A percentile compares a stretch with the other conserved stretches of the same genome.
phyloP scores from a whole-genome alignment of 2,329 filamentous ascomycete genomes.

The Huntiella moniliformis region DNA sequence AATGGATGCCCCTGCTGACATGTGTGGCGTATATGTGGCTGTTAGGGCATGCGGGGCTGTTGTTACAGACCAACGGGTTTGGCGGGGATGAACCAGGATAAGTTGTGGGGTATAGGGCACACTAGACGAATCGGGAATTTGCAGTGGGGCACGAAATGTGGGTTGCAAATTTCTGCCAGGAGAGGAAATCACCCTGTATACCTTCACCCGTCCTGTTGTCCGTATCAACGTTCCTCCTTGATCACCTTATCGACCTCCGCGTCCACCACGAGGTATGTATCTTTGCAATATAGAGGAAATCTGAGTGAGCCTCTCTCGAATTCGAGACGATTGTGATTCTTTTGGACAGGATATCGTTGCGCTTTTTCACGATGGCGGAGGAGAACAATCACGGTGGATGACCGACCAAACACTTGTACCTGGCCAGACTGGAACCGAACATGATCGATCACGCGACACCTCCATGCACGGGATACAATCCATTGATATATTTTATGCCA shows the following conservation, averaged over 20 bases:
- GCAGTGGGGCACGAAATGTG: slow-evolving; percentile 6
- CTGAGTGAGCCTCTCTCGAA: slow-evolving; percentile 12
- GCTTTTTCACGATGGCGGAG: slow-evolving; percentile 35
- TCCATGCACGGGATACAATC: too few relatives aligned
- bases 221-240: slow-evolving; percentile 5
- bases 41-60: slow-evolving; percentile 4
- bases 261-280: slow-evolving; percentile 12
- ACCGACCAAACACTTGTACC: slow-evolving; percentile 12
- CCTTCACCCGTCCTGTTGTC: slow-evolving; percentile 9
- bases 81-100: slow-evolving; percentile 1
- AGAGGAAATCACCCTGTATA: background rate
- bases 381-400: slow-evolving; percentile 38
- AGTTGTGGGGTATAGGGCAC: slow-evolving; percentile 18
- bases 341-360: slow-evolving; percentile 13
- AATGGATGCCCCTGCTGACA: background rate
- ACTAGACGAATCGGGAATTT: slow-evolving; percentile 13
- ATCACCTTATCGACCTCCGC: slow-evolving; percentile 8
- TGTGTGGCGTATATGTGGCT: slow-evolving; percentile 5
- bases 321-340: slow-evolving; percentile 6
- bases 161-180: slow-evolving; percentile 7
- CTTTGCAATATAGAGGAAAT: background rate
- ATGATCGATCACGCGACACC: too few relatives aligned
- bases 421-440: too few relatives aligned
- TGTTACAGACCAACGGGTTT: background rate
- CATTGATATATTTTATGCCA: too few relatives aligned